Percentiles rank a stretch among this genome's conserved stretches.
Evolutionary conservation across 2,329 filamentous ascomycete species (phyloP).

Genomic region (Alternaria infectoria): DNA sequence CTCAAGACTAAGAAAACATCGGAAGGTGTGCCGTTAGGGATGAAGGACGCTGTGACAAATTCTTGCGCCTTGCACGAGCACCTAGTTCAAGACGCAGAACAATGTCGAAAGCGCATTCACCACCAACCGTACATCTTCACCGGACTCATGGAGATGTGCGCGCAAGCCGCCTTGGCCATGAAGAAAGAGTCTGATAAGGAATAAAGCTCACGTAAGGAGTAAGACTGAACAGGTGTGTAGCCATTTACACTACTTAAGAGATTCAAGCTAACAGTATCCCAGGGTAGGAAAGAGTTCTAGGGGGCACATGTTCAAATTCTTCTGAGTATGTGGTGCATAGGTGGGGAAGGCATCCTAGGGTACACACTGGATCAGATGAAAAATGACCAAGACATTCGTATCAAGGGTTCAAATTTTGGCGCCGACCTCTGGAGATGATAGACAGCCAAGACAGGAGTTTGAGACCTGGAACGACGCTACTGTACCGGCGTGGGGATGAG

Average conservation of each 20-base stretch:
- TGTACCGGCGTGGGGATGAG: slow-evolving; percentile 8
- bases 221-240: no score
- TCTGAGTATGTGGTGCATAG: neutral
- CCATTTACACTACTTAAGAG: no score
- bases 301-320: no score
- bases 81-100: neutral
- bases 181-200: neutral
- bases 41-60: neutral
- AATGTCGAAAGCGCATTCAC: slow-evolving; percentile 9
- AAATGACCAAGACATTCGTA: neutral
- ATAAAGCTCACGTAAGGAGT: no score
- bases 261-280: no score
- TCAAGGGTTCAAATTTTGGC: neutral
- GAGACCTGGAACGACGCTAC: slow-evolving; percentile 5
- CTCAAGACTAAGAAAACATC: rapidly evolving
- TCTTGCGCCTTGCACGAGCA: slow-evolving; percentile 8
- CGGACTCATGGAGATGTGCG: neutral
- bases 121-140: slow-evolving; percentile 3
- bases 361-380: neutral
- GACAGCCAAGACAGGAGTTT: slow-evolving; percentile 3
- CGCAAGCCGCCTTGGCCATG: neutral
- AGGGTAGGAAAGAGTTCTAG: no score
- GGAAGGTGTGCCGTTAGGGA: rapidly evolving
- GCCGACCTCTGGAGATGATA: neutral
- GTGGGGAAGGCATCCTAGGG: neutral